Evolutionary conservation across 2,329 filamentous ascomycete genomes (phyloP), one percentile per base, ranked within the genome.

Genomic region (Aciculosporium take): DNA sequence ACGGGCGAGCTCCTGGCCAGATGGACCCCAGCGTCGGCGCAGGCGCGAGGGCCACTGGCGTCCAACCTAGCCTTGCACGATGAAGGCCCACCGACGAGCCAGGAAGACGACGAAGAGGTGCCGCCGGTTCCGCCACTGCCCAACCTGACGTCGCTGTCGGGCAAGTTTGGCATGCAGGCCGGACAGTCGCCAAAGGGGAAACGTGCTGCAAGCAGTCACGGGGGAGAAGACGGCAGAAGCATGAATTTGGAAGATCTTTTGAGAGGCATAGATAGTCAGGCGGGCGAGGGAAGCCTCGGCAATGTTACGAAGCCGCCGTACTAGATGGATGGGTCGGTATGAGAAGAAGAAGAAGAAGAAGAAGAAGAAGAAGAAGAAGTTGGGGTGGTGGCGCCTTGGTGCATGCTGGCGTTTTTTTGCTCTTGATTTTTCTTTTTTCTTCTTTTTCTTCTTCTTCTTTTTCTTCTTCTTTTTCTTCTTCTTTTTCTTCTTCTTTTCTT

Each of bases 41-140:
- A 61, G 13, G 56, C 60, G 15, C 58, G 40, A 21, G 43, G 65
- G 1, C 67, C 65, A 2, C 52, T 69, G 32, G 62, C 55, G 34
- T 66, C 66, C n/a, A 65, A 69, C 45, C 63, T 65, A 15, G 54
- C 60, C 7, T 50, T 53, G 25, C 56, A 60, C 27, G 51, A 48
- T 18, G 44, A 42, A 6, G 18, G 33, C 3, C 28, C 32, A 5
- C n/a, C 32, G 1, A n/a, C 17, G 18, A 7, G 21, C 7, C 38
- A 43, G 15, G 23, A 58, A 9, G 49, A 56, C 5, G 56, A 53
- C 4, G 61, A 65, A 7, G 51, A 54, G 0, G 69, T 76, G 7
- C 73, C 73, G 3, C 73, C 73, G 0, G 72, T 77, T 10, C 73
- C 73, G 5, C 71, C 71, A 1, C 54, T 77, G 46, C 73, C 72